phyloP scores from a whole-genome alignment of 768 basidiomycete species.

The Boletus huronensis region DNA sequence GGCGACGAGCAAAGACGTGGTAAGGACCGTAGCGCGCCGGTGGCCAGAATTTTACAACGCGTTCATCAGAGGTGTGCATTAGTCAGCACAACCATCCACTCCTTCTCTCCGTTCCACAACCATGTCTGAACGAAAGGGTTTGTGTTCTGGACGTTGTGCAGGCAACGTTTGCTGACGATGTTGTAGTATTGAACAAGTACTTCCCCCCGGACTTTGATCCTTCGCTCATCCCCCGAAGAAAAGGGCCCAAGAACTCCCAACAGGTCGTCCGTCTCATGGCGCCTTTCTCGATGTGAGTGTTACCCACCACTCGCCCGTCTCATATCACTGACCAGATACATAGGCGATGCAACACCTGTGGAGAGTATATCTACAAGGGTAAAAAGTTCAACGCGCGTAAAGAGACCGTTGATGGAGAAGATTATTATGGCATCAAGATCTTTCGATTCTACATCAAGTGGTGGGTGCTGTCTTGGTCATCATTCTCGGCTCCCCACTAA shows the following conservation, averaged over 20 bases:
- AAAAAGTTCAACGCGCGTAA: conserved; percentile 99
- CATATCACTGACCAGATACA: conserved; percentile 8
- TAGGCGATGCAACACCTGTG: conserved; percentile 93
- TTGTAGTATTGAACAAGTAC: conserved; percentile 85
- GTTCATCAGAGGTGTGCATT: conserved; percentile 20
- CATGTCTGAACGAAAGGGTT: conserved; percentile 87
- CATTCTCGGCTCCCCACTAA: conserved; percentile 11
- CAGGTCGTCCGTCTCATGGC: conserved; percentile 99
- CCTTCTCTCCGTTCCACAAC: conserved; percentile 17
- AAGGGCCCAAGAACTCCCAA: conserved; percentile 89
- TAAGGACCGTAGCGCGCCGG: conserved; percentile 21
- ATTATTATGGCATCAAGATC: conserved; percentile 98
- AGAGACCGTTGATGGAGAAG: conserved; percentile 95
- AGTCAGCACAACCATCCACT: conserved; percentile 25
- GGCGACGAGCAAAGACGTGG: conserved; percentile 15
- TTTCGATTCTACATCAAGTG: conserved; percentile 93
- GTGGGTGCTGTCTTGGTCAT: conserved; percentile 37
- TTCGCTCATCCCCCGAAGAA: conserved; percentile 88
- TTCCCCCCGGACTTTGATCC: conserved; percentile 99
- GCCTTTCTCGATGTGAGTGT: conserved; percentile 89
- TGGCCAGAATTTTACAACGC: conserved; percentile 33
- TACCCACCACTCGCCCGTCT: background rate
- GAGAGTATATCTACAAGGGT: conserved; percentile 98
- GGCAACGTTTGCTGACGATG: conserved; percentile 4
- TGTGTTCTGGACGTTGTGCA: background rate